Percentiles rank a stretch among this genome's conserved stretches.
phyloP scores from a whole-genome alignment of 1,284 basidiomycete species.

The Pseudozyma flocculosa region DNA sequence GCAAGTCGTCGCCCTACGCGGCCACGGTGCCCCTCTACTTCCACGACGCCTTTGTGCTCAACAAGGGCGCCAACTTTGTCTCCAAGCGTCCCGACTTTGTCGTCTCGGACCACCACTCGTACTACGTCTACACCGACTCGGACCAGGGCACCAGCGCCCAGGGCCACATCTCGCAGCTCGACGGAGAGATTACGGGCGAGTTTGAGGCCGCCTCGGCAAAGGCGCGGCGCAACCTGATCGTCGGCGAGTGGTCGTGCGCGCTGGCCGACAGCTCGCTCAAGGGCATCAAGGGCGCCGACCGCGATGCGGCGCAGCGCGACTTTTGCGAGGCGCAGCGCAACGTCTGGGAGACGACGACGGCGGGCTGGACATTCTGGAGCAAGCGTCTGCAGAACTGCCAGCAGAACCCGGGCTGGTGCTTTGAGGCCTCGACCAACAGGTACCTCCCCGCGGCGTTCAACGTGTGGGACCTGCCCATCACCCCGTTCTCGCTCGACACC shows the following conservation, averaged over 20 bases:
- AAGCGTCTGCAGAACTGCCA: conserved; percentile 59
- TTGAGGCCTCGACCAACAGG: conserved; percentile 36
- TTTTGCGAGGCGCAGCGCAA: conserved; percentile 70
- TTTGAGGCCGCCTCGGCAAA: conserved; percentile 19
- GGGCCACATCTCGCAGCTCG: conserved; percentile 48
- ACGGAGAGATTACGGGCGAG: conserved; percentile 31
- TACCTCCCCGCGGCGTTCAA: conserved; percentile 43
- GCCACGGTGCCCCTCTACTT: conserved; percentile 69
- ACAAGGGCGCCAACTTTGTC: conserved; percentile 65
- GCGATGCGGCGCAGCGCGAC: conserved; percentile 59
- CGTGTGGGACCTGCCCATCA: conserved; percentile 39
- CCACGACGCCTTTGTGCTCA: conserved; percentile 72
- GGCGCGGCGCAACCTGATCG: conserved; percentile 66
- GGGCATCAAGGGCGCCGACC: conserved; percentile 62
- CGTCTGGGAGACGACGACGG: conserved; percentile 66
- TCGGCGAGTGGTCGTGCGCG: conserved; percentile 64
- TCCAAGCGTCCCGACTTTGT: conserved; percentile 68
- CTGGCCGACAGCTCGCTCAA: conserved; percentile 66
- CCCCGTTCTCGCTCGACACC: conserved; percentile 3
- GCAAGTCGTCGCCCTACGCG: conserved; percentile 62
- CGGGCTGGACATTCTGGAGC: conserved; percentile 77
- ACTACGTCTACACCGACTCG: conserved; percentile 63
- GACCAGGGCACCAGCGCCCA: conserved; percentile 42
- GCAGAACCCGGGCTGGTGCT: conserved; percentile 56
- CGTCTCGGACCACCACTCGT: conserved; percentile 74